These are phyloP conservation scores for Lactarius psammicola DNA, from an alignment of 768 basidiomycete species.

Conservation along the genomic window DNA sequence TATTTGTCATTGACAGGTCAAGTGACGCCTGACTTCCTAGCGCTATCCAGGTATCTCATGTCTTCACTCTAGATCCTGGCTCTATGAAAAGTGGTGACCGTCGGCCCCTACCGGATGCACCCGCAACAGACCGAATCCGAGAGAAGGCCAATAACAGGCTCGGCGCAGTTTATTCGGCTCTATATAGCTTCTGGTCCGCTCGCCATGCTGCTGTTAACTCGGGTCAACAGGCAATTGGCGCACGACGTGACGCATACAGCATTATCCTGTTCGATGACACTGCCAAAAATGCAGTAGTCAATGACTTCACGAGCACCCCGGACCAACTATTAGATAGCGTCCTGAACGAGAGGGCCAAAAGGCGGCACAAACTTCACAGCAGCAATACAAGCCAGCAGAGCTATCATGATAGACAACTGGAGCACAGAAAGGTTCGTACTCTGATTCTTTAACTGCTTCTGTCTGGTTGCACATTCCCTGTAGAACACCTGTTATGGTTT, in stretches of 20 bases:
- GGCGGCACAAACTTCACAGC: slow-evolving; percentile 46
- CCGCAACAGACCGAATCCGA: slow-evolving; percentile 41
- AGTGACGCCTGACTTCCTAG: neutral
- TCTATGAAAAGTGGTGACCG: slow-evolving; percentile 50
- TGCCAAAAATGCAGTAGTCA: slow-evolving; percentile 34
- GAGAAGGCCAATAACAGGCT: slow-evolving; percentile 46
- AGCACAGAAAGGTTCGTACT: slow-evolving; percentile 45
- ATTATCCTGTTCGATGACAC: slow-evolving; percentile 46
- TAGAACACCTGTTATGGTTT: slow-evolving; percentile 53
- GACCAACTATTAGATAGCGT: slow-evolving; percentile 44
- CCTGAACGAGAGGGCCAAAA: slow-evolving; percentile 34
- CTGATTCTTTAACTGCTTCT: neutral
- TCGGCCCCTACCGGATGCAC: slow-evolving; percentile 45
- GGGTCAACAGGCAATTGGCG: slow-evolving; percentile 30
- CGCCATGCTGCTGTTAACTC: slow-evolving; percentile 41
- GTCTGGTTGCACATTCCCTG: slow-evolving; percentile 1
- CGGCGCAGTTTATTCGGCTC: slow-evolving; percentile 57
- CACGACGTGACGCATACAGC: slow-evolving; percentile 54
- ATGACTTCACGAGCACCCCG: slow-evolving; percentile 49
- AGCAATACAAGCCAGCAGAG: slow-evolving; percentile 41
- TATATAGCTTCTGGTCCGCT: slow-evolving; percentile 56
- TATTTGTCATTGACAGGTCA: slow-evolving; percentile 56
- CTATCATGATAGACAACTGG: slow-evolving; percentile 48
- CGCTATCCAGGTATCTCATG: neutral
- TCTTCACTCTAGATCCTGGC: slow-evolving; percentile 41